phyloP scores from a whole-genome alignment of 2,329 filamentous ascomycete species.

The Diplodia sapinea region DNA sequence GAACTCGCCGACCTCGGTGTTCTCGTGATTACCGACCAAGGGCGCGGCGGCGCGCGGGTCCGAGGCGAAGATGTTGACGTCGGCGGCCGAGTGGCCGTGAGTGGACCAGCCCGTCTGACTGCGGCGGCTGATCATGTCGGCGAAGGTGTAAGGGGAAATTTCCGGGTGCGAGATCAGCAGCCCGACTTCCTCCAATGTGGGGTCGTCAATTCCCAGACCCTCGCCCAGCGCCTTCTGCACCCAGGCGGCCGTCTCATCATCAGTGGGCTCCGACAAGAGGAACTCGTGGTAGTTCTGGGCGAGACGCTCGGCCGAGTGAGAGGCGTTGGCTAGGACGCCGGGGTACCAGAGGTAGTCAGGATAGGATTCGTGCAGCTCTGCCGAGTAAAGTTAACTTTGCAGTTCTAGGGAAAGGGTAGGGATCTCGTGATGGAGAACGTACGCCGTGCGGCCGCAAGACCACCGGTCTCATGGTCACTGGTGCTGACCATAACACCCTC shows the following conservation, averaged over 20 bases:
- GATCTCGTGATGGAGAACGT: conserved; percentile 42
- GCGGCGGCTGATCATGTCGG: conserved; percentile 84
- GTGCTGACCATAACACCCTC: conserved; percentile 86
- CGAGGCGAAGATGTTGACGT: conserved; percentile 95
- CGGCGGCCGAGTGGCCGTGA: conserved; percentile 77
- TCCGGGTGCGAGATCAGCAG: conserved; percentile 65
- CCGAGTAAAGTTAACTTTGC: neutral
- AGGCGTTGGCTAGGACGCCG: conserved; percentile 77
- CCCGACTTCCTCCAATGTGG: conserved; percentile 72
- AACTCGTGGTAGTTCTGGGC: conserved; percentile 66
- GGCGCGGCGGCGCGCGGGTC: conserved; percentile 66
- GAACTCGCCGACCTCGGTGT: conserved; percentile 88
- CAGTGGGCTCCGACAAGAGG: conserved; percentile 50
- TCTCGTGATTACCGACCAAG: conserved; percentile 87
- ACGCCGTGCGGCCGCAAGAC: conserved; percentile 80
- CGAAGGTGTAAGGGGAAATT: conserved; percentile 67
- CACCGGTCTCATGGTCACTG: conserved; percentile 95
- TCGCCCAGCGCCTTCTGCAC: conserved; percentile 71
- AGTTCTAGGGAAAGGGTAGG: neutral
- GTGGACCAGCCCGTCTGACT: conserved; percentile 94
- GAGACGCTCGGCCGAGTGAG: conserved; percentile 74
- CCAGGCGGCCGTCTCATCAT: conserved; percentile 57
- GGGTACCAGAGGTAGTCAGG: conserved; percentile 83
- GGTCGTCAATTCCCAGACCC: conserved; percentile 78
- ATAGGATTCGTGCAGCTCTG: conserved; percentile 65